Evolutionary conservation across 495 filamentous ascomycete genomes (phyloP).

Genomic region (Cudoniella acicularis): DNA sequence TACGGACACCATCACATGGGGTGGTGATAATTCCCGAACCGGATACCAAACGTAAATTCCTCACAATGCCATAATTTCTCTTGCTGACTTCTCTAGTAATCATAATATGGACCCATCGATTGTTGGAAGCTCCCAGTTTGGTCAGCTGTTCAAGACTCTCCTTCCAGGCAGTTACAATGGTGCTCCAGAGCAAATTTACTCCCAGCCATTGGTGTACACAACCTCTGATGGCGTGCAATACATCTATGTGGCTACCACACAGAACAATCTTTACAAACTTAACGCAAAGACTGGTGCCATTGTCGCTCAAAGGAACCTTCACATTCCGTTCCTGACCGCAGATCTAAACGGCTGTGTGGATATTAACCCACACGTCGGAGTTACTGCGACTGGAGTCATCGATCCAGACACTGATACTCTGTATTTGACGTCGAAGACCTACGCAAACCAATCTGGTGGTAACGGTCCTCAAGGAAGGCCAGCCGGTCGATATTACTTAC

Average conservation of each 20-base stretch:
- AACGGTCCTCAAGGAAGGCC: constrained; percentile 13
- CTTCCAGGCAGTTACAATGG: constrained; percentile 36
- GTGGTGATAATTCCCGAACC: constrained; percentile 41
- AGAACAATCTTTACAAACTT: constrained; percentile 44
- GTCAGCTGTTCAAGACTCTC: constrained; percentile 37
- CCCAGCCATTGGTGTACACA: constrained; percentile 46
- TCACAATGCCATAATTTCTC: not conserved
- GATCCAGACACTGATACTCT: constrained; percentile 41
- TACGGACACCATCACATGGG: constrained; percentile 45
- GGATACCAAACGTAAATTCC: constrained; percentile 40
- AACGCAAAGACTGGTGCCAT: constrained; percentile 43
- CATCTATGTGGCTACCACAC: constrained; percentile 42
- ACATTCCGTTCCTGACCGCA: constrained; percentile 39
- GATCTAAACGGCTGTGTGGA: constrained; percentile 46
- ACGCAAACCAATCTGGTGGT: constrained; percentile 28
- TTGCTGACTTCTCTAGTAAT: constrained; percentile 22
- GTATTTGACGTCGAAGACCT: constrained; percentile 44
- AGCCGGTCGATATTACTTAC: constrained; percentile 35
- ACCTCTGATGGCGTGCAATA: constrained; percentile 35
- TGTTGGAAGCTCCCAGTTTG: constrained; percentile 37
- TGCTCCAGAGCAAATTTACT: constrained; percentile 36
- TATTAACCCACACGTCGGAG: constrained; percentile 40
- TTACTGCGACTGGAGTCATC: constrained; percentile 46
- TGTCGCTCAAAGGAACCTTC: constrained; percentile 34
- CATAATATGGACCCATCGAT: constrained; percentile 46